Percentiles rank a stretch among this genome's conserved stretches.
phyloP scores from a whole-genome alignment of 192 early-diverging fungal genomes.

The Gonapodya prolifera region DNA sequence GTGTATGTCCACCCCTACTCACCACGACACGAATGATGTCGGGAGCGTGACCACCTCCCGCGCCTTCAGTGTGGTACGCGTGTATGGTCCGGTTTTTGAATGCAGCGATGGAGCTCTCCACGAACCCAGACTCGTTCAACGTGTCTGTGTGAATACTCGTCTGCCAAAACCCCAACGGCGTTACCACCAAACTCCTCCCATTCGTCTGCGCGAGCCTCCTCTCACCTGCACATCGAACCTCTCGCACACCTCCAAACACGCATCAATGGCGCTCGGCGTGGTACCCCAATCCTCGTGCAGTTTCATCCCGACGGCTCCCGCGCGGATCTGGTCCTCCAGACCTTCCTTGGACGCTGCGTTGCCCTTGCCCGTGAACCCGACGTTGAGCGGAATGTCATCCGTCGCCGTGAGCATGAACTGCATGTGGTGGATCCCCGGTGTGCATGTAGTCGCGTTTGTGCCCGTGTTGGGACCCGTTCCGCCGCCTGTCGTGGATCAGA shows the following conservation, averaged over 20 bases:
- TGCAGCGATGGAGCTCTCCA: constrained; percentile 77
- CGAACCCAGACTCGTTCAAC: constrained; percentile 93
- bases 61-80: constrained; percentile 93
- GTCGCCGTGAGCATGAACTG: constrained; percentile 83
- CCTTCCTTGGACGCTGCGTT: constrained; percentile 56
- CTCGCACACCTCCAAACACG: constrained; percentile 74
- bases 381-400: constrained; percentile 78
- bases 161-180: constrained; percentile 49
- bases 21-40: constrained; percentile 32
- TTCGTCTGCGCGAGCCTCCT: constrained; percentile 88
- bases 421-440: constrained; percentile 68
- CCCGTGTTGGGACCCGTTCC: constrained; percentile 95
- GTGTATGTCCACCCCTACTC: constrained; percentile 56
- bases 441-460: constrained; percentile 93
- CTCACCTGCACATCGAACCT: constrained; percentile 77
- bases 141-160: constrained; percentile 95
- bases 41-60: constrained; percentile 87
- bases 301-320: constrained; percentile 81
- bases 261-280: constrained; percentile 86
- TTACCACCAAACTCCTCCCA: constrained; percentile 64
- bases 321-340: constrained; percentile 68
- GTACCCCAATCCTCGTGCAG: constrained; percentile 96
- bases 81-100: constrained; percentile 81
- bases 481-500: constrained; percentile 81
- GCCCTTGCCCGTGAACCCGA: constrained; percentile 95